Base-by-base conservation (phyloP, 2,329 filamentous ascomycete genomes). In the Fusarium sp. region DNA sequence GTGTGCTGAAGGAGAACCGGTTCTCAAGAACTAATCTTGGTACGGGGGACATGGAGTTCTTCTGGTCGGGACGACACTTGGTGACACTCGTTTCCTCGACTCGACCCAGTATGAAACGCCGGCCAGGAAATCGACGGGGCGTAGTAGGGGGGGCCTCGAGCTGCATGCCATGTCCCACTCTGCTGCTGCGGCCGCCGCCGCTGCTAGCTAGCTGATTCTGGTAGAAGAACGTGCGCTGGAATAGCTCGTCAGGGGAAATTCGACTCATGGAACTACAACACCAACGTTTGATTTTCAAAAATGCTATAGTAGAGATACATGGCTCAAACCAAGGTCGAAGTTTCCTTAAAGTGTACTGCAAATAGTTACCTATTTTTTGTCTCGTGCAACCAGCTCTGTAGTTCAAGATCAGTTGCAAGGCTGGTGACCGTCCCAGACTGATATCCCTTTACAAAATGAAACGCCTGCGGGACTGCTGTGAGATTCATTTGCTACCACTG, bases 1-100 rank as follows among this genome's bases (percentile, higher is more conserved):
- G 26, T 74, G 72, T 53, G 63, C 72, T 46, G 71, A 75, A 42
- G 72, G 72, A 9, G 72, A 74, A 31, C 51, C 63, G 15, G 51
- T 60, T 17, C 53, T 68, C n/a, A 72, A 53, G 44, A 24, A 51
- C 33, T 74, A 31, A 69, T 26, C 26, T 36, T 11, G 8, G 1
- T 15, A 33, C 13, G 8, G 46, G 15, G 24, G 33, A 22, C 24
- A 17, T 14, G 17, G 11, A 42, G 18, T 31, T 42, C 26, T 13
- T 14, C 18, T 18, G 28, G 39, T 9, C n/a, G 18, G 42, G 40
- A 57, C 31, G 18, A 24, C 34, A 46, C 44, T 51, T 42, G 39
- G n/a, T 42, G 22, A 24, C 28, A 28, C 31, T 34, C 49, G 36
- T 38, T 31, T 26, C 22, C 26, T 38, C 54, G 17, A 15, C 20